Evolutionary conservation across 495 filamentous ascomycete species (phyloP).

Genomic region (Acidomyces sp.): DNA sequence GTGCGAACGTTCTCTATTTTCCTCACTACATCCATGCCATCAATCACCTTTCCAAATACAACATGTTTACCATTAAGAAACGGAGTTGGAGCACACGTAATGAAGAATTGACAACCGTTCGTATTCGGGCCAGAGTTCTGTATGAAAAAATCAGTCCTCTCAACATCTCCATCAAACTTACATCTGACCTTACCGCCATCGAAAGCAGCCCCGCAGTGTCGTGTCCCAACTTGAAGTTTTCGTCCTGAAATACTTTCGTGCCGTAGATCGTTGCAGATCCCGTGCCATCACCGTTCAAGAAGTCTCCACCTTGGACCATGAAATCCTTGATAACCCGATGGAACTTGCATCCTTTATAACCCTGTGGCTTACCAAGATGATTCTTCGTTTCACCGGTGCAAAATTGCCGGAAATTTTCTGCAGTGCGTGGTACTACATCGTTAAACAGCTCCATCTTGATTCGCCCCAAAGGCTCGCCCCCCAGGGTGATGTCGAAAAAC

Average conservation of each 20-base stretch:
- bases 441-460: conserved; percentile 91
- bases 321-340: conserved; percentile 94
- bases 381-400: conserved; percentile 91
- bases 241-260: conserved; percentile 65
- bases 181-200: conserved; percentile 61
- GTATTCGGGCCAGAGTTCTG: conserved; percentile 87
- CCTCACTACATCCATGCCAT: conserved; percentile 74
- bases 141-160: neutral
- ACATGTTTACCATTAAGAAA: conserved; percentile 94
- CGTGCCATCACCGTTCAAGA: conserved; percentile 85
- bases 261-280: conserved; percentile 82
- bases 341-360: conserved; percentile 90
- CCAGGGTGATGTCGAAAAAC: conserved; percentile 88
- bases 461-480: conserved; percentile 86
- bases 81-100: conserved; percentile 72
- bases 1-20: conserved; percentile 88
- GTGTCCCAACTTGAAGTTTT: conserved; percentile 75
- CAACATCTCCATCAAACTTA: neutral
- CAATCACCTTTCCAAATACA: conserved; percentile 82
- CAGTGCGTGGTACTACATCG: conserved; percentile 69
- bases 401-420: conserved; percentile 94
- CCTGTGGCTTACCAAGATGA: conserved; percentile 63
- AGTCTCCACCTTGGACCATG: conserved; percentile 96
- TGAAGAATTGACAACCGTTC: conserved; percentile 96
- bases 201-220: conserved; percentile 66